Percentiles rank a stretch among this genome's conserved stretches.
phyloP scores from a whole-genome alignment of 2,329 filamentous ascomycete genomes.

The Sporothrix curviconia region DNA sequence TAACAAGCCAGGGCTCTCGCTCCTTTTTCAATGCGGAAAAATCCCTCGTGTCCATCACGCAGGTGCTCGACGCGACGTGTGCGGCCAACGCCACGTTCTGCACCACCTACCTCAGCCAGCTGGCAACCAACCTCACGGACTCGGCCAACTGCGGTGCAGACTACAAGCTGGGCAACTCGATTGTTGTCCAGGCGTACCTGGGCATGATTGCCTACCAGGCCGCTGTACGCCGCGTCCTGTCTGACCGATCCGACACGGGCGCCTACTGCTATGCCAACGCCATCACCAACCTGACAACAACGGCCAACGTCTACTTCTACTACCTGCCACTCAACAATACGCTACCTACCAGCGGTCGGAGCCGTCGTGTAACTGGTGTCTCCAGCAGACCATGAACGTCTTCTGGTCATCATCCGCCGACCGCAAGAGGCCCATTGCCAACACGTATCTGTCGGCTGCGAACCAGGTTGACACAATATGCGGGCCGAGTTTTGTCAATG shows the following conservation, averaged over 20 bases:
- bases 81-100: conserved; percentile 60
- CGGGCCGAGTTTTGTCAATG: conserved; percentile 51
- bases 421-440: conserved; percentile 56
- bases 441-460: conserved; percentile 66
- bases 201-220: conserved; percentile 71
- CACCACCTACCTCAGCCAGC: conserved; percentile 52
- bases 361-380: conserved; percentile 71
- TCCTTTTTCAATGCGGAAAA: conserved; percentile 76
- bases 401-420: conserved; percentile 65
- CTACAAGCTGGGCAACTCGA: conserved; percentile 57
- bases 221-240: conserved; percentile 75
- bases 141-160: conserved; percentile 65
- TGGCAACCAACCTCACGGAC: conserved; percentile 59
- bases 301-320: conserved; percentile 74
- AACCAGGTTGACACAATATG: conserved; percentile 63
- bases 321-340: conserved; percentile 72
- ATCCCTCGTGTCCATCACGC: conserved; percentile 64
- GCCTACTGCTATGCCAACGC: conserved; percentile 81
- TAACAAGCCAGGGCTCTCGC: conserved; percentile 59
- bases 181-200: conserved; percentile 67
- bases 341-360: conserved; percentile 54
- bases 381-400: conserved; percentile 73
- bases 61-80: conserved; percentile 74
- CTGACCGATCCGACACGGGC: conserved; percentile 59
- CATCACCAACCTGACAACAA: conserved; percentile 64